Percentiles rank a stretch among this genome's conserved stretches.
Conservation (phyloP, 305 asterid genomes). For the Rubia peregrina region DNA sequence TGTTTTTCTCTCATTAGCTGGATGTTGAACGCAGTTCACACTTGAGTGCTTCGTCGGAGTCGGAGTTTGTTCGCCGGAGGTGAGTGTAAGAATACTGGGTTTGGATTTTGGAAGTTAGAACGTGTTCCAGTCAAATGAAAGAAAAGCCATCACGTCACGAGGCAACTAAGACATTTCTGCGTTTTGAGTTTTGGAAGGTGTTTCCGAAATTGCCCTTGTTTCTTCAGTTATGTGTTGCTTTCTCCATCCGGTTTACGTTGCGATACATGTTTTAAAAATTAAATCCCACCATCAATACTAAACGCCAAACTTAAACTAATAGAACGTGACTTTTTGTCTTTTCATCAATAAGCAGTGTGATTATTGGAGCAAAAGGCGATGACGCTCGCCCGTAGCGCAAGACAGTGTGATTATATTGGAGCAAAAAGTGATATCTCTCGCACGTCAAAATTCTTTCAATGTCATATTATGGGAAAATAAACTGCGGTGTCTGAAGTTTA, state of each 20-base stretch:
- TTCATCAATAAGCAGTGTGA: too few species aligned
- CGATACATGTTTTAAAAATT: too few species aligned
- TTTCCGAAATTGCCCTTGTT: constrained; percentile 1
- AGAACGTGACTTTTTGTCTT: too few species aligned
- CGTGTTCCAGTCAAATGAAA: not conserved
- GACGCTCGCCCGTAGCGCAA: too few species aligned
- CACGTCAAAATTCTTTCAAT: too few species aligned
- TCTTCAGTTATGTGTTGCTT: not conserved
- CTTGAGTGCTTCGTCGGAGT: not conserved
- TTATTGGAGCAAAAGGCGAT: too few species aligned
- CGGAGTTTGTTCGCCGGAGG: not conserved
- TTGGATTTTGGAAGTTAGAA: not conserved
- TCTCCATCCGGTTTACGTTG: not conserved
- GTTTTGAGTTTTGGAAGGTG: not conserved
- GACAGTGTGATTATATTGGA: too few species aligned
- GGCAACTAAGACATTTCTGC: constrained; percentile 1
- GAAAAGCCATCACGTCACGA: not conserved
- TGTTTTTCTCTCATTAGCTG: constrained; percentile 51
- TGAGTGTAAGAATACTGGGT: not conserved
- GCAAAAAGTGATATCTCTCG: too few species aligned
- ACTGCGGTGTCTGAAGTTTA: too few species aligned
- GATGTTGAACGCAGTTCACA: not conserved
- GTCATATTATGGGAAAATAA: too few species aligned
- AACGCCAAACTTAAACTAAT: too few species aligned
- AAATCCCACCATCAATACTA: too few species aligned